Evolutionary conservation across 176 grass and related monocot genomes (phyloP).

Genomic region (Eleusine coracana): DNA sequence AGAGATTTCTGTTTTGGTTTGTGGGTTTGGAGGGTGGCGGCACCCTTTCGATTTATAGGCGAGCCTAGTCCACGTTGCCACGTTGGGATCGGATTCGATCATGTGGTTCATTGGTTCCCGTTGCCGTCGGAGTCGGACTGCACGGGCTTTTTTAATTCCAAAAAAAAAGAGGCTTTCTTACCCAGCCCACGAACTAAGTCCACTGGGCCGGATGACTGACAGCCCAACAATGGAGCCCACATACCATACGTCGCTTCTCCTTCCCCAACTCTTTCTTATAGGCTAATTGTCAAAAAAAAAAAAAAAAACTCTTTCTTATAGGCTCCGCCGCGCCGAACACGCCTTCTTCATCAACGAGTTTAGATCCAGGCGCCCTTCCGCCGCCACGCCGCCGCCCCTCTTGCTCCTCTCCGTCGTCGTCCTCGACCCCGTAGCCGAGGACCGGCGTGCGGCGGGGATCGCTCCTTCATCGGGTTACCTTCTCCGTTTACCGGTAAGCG

Average conservation of each 20-base stretch:
- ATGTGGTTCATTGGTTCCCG: no score
- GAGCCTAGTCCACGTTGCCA: no score
- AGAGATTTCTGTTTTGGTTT: no score
- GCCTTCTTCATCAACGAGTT: background rate
- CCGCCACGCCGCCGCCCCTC: slow-evolving; percentile 6
- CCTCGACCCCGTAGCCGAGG: background rate
- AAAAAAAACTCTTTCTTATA: background rate
- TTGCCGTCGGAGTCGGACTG: no score
- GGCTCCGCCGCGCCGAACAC: background rate
- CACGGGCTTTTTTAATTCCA: background rate
- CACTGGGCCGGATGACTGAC: background rate
- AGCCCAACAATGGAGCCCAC: background rate
- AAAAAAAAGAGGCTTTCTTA: background rate
- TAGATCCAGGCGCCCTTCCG: slow-evolving; percentile 4
- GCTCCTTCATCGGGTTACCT: background rate
- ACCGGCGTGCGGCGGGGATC: background rate
- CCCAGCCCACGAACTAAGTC: background rate
- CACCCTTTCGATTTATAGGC: no score
- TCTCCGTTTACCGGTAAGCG: slow-evolving; percentile 10
- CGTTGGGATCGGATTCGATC: no score
- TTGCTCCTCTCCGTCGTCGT: background rate
- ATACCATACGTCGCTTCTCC: no score
- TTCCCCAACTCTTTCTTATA: background rate
- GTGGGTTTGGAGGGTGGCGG: no score
- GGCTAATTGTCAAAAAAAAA: no score